Evolutionary conservation across 2,329 filamentous ascomycete species (phyloP), one percentile per base, ranked within the genome.

Genomic region (Cylindrodendrum hubeiense): DNA sequence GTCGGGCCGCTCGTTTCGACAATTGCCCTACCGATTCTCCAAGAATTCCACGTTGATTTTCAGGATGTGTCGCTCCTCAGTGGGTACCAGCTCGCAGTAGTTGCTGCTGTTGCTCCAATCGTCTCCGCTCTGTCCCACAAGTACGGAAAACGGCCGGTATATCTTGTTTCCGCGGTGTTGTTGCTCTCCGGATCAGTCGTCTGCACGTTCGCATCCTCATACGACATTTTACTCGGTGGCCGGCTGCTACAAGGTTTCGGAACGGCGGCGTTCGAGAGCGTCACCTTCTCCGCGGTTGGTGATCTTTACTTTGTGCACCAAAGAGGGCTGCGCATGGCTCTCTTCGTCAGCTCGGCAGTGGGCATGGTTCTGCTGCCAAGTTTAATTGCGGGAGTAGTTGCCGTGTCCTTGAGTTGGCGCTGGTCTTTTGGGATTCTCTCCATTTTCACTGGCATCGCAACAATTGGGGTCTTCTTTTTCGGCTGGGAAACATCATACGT

Each of bases 281-380:
- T 66, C 15, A 41, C 52, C 17, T 39, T 41, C 5, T 47, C 63
- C 22, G 58, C 58, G 10, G 22, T 66, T 7, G 51, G 26, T 21
- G 63, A 63, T 53, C 37, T 66, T 5, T 66, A 62, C 54, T 66
- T 66, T 58, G 63, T 63, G 7, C 63, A 66, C 34, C 30, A 66
- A 34, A 52, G 63, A 6, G 63, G 63, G 5, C 43, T 59, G 24
- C 58, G 58, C 24, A 53, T 63, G 7, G 59, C 59, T 7, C 15
- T 66, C 12, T 46, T 24, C 43, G 43, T 46, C 22, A 26, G 43
- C 17, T 46, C 43, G 24, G 43, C 43, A 12, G 43, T 46, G 5
- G 43, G 43, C 5, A 12, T 46, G 43, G 43, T 46, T 21, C 43
- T 46, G 15, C 43, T 46, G 21, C 43, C 43, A 13, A 21, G 43